A percentile compares a stretch with the other conserved stretches of the same genome.
phyloP scores from a whole-genome alignment of 2,329 filamentous ascomycete species.

The Cladosporium austrohemisphaericum region DNA sequence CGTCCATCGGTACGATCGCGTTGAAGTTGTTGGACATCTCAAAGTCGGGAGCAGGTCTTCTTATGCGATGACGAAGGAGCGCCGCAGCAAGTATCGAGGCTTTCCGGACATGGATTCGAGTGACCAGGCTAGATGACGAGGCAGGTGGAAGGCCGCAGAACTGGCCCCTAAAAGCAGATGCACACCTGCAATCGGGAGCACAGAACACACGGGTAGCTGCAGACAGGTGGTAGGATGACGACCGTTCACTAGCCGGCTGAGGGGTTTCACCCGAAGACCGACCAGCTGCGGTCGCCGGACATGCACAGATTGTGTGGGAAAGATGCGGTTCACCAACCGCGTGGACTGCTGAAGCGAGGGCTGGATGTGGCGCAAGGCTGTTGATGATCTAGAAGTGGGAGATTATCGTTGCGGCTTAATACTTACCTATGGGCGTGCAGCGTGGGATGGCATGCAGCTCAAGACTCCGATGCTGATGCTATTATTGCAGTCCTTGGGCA shows the following conservation, averaged over 20 bases:
- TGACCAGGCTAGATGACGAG: neutral
- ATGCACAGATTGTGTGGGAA: neutral
- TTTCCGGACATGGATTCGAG: neutral
- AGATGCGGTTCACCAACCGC: neutral
- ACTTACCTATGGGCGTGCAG: neutral
- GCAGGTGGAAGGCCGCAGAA: neutral
- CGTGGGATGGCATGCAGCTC: too few relatives aligned
- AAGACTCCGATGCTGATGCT: too few relatives aligned
- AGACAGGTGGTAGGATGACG: conserved; percentile 6
- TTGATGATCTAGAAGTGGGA: neutral
- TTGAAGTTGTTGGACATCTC: too few relatives aligned
- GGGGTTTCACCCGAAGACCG: conserved; percentile 2
- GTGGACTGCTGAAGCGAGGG: neutral
- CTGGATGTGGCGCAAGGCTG: conserved; percentile 7
- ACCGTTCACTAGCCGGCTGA: neutral
- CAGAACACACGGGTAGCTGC: conserved; percentile 7
- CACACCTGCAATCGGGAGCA: neutral
- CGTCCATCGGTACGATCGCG: too few relatives aligned
- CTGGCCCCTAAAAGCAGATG: neutral
- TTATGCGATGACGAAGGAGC: too few relatives aligned
- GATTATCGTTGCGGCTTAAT: too few relatives aligned
- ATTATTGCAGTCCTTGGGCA: too few relatives aligned
- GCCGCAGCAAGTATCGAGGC: too few relatives aligned
- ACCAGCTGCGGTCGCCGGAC: neutral
- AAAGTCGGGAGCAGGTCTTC: too few relatives aligned